Evolutionary conservation across 164 flowering plant genomes (phyloP).

Genomic region (Chimonanthus praecox): DNA sequence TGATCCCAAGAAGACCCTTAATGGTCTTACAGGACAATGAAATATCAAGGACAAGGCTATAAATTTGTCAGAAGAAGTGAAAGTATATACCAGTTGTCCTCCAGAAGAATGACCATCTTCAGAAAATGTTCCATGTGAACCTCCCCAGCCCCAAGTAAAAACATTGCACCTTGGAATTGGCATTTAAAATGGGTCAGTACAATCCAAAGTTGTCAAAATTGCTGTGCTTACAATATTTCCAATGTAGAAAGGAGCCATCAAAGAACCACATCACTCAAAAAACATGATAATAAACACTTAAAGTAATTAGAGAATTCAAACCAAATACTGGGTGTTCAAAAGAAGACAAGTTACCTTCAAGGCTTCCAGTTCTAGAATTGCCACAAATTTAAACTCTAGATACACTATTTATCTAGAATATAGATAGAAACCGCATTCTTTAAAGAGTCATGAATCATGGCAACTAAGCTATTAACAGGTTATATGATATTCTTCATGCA

Average conservation of each 20-base stretch:
- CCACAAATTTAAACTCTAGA: no score
- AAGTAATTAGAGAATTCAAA: neutral
- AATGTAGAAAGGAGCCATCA: neutral
- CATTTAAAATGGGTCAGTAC: neutral
- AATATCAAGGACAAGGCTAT: neutral
- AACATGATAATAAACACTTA: no score
- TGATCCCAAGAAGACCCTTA: neutral
- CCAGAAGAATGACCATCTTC: slow-evolving; percentile 87
- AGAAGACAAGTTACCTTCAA: neutral
- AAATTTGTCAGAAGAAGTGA: slow-evolving; percentile 5
- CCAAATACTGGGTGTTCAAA: neutral
- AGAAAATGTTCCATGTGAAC: slow-evolving; percentile 91
- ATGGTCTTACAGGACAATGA: neutral
- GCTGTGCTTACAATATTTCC: neutral
- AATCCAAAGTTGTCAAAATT: neutral
- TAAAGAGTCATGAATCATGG: no score
- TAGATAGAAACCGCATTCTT: no score
- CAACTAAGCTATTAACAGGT: neutral
- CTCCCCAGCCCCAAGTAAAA: slow-evolving; percentile 99
- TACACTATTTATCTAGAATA: no score
- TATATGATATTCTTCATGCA: neutral
- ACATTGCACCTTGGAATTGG: slow-evolving; percentile 46
- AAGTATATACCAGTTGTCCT: slow-evolving; percentile 87
- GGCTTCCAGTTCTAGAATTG: no score
- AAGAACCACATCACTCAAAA: neutral